These are phyloP conservation scores for Ogataea hybrid DNA, from an alignment of 1,139 yeast species.

Conservation along the genomic window DNA sequence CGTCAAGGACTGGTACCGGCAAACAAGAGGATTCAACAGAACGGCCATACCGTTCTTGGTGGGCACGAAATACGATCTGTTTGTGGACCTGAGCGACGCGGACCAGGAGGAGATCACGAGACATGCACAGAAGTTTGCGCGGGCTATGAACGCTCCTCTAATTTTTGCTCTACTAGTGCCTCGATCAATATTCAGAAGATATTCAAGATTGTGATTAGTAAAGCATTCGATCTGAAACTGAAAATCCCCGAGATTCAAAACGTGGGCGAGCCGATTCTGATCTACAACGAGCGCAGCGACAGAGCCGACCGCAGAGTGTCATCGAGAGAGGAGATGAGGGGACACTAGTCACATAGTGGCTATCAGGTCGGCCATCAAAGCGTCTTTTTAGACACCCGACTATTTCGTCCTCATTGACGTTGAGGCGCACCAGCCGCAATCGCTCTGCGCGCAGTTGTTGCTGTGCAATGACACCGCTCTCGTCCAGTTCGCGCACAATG, in stretches of 20 bases:
- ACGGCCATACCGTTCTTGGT: constrained; percentile 90
- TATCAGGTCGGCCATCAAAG: constrained; percentile 35
- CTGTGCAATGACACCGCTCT: constrained; percentile 70
- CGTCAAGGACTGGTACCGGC: constrained; percentile 93
- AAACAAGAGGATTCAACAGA: constrained; percentile 86
- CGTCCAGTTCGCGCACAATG: constrained; percentile 65
- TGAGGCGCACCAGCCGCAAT: constrained; percentile 57
- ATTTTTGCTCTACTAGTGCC: constrained; percentile 88
- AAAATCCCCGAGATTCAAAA: constrained; percentile 80
- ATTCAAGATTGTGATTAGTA: constrained; percentile 86
- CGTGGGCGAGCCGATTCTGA: constrained; percentile 84
- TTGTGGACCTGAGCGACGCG: constrained; percentile 72
- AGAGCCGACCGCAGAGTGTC: constrained; percentile 5
- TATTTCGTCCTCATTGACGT: constrained; percentile 70
- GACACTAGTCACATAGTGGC: constrained; percentile 1
- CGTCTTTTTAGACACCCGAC: constrained; percentile 57
- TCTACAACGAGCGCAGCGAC: constrained; percentile 46
- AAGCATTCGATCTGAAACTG: constrained; percentile 85
- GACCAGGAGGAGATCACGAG: constrained; percentile 86
- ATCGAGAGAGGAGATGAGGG: background rate
- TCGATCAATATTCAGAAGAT: constrained; percentile 94
- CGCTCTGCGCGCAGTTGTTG: constrained; percentile 72
- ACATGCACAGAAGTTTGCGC: constrained; percentile 84
- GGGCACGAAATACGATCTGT: constrained; percentile 92
- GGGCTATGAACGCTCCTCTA: constrained; percentile 88